These are phyloP conservation scores for Monilinia aucupariae DNA, from an alignment of 2,329 filamentous ascomycete species.

Conservation along the genomic window DNA sequence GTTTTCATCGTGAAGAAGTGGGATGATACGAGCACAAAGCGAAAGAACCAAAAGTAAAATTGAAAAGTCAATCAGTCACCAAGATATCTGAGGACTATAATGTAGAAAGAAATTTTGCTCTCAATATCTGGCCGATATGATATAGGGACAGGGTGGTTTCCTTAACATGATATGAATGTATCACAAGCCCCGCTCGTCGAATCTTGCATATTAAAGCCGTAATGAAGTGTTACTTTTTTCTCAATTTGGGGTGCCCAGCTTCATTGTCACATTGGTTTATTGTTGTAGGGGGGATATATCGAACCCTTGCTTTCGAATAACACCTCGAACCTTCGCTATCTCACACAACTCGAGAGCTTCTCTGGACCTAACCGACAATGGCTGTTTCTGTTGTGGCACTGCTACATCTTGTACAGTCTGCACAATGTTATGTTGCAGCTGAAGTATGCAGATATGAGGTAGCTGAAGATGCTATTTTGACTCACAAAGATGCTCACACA, in stretches of 20 bases:
- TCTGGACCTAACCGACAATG: not conserved
- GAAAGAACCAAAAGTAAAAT: not conserved
- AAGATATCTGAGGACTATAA: not conserved
- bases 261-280: not conserved
- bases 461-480: not conserved
- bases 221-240: slow-evolving; percentile 1
- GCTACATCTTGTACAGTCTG: not conserved
- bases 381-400: not conserved
- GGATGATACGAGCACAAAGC: not conserved
- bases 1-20: not conserved
- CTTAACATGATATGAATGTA: not conserved
- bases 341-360: not conserved
- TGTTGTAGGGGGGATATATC: not conserved
- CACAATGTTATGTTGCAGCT: not conserved
- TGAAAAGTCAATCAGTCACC: not conserved
- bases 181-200: not conserved
- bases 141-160: not conserved
- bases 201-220: not conserved
- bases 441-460: not conserved
- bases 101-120: not conserved
- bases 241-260: not conserved
- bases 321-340: not conserved
- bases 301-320: not conserved
- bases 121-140: not conserved
- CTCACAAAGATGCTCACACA: too few species aligned